These are phyloP conservation scores for Rossbeevera mucosa DNA, from an alignment of 768 basidiomycete genomes.

Conservation along the genomic window DNA sequence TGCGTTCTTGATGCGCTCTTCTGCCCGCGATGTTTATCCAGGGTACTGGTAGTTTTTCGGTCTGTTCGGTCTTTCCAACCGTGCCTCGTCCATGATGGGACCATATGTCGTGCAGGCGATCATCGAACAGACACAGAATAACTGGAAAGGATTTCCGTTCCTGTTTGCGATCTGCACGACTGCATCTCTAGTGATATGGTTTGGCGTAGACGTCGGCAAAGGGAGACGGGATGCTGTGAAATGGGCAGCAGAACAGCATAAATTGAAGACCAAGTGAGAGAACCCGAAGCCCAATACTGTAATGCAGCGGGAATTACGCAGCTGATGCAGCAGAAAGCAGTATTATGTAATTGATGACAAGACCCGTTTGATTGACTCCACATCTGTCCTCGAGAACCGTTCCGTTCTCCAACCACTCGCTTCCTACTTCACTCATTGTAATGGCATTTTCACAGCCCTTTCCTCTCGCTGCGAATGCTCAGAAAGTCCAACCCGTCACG, in stretches of 20 bases:
- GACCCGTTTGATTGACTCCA: too few species aligned
- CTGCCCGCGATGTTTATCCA: background rate
- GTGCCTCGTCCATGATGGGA: constrained; percentile 83
- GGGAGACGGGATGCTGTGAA: constrained; percentile 57
- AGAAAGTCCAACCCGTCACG: constrained; percentile 51
- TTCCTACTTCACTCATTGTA: too few species aligned
- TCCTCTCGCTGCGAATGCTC: constrained; percentile 56
- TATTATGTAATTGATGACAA: too few species aligned
- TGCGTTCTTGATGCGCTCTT: constrained; percentile 12
- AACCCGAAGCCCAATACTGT: too few species aligned
- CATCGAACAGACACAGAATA: constrained; percentile 64
- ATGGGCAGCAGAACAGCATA: constrained; percentile 45
- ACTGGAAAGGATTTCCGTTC: constrained; percentile 85
- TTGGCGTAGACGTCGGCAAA: constrained; percentile 60
- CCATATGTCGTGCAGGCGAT: constrained; percentile 84
- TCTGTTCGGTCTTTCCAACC: constrained; percentile 78
- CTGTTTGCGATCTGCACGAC: constrained; percentile 64
- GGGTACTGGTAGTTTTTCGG: constrained; percentile 64
- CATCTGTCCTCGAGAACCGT: too few species aligned
- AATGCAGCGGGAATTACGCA: too few species aligned
- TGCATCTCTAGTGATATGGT: constrained; percentile 76
- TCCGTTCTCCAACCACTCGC: too few species aligned
- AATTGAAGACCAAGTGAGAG: too few species aligned
- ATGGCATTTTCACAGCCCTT: constrained; percentile 81
- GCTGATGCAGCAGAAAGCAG: too few species aligned